A percentile compares a stretch with the other conserved stretches of the same genome.
phyloP scores from a whole-genome alignment of 805 yeast genomes.

The Myxozyma sirexii region DNA sequence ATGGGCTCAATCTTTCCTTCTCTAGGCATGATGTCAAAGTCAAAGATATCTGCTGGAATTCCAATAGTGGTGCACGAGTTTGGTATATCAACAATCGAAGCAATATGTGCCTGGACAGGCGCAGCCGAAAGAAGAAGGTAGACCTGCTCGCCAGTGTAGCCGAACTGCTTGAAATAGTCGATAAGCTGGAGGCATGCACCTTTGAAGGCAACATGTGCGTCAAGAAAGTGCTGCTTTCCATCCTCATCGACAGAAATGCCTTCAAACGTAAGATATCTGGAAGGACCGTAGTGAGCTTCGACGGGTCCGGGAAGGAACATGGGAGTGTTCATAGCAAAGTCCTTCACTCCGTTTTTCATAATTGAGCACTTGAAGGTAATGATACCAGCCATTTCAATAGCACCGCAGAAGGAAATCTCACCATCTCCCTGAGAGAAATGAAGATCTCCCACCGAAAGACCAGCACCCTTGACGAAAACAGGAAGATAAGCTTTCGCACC shows the following conservation, averaged over 20 bases:
- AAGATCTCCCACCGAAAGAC: conserved; percentile 53
- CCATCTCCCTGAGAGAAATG: conserved; percentile 60
- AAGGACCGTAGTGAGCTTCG: conserved; percentile 53
- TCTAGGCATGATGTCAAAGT: conserved; percentile 45
- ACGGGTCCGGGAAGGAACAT: conserved; percentile 55
- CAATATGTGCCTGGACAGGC: conserved; percentile 56
- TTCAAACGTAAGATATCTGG: conserved; percentile 55
- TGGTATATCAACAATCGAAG: conserved; percentile 57
- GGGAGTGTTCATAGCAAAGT: conserved; percentile 50
- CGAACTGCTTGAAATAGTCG: conserved; percentile 54
- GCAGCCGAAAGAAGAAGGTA: conserved; percentile 52
- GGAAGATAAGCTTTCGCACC: conserved; percentile 56
- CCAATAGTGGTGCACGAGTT: conserved; percentile 57
- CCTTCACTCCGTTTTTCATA: conserved; percentile 49
- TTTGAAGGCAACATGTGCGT: conserved; percentile 55
- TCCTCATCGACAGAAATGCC: conserved; percentile 56
- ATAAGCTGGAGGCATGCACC: conserved; percentile 55
- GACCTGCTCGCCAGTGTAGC: conserved; percentile 56
- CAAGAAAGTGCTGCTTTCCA: conserved; percentile 51
- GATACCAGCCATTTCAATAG: conserved; percentile 56
- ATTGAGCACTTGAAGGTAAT: conserved; percentile 49
- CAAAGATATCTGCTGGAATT: conserved; percentile 55
- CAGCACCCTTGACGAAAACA: conserved; percentile 52
- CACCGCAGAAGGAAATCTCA: conserved; percentile 58
- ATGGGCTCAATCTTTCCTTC: conserved; percentile 25